Percentiles rank a stretch among this genome's conserved stretches.
Evolutionary conservation across 2,329 filamentous ascomycete genomes (phyloP).

Genomic region (Pseudogymnoascus sp.): DNA sequence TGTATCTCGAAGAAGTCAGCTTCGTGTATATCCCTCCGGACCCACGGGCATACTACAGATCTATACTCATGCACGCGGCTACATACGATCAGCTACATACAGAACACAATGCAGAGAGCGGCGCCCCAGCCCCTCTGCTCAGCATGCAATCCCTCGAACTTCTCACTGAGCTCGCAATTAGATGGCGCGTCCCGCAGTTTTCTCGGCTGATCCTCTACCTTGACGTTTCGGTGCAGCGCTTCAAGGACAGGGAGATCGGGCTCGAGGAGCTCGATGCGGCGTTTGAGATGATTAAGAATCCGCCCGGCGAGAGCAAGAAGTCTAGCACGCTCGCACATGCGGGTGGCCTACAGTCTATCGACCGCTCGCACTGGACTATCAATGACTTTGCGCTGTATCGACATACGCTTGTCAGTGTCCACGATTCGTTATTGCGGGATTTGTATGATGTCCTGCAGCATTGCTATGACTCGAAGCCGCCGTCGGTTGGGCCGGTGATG

Average conservation of each 20-base stretch:
- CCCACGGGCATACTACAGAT: constrained; percentile 73
- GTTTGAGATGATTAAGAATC: constrained; percentile 73
- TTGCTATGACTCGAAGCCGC: constrained; percentile 83
- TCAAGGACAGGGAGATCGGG: constrained; percentile 71
- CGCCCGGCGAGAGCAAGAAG: constrained; percentile 53
- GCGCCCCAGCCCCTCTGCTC: constrained; percentile 37
- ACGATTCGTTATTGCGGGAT: constrained; percentile 78
- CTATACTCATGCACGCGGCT: constrained; percentile 71
- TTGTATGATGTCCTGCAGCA: constrained; percentile 81
- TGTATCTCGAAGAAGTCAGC: constrained; percentile 49
- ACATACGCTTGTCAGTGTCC: constrained; percentile 62
- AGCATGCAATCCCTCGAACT: constrained; percentile 77
- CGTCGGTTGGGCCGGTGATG: constrained; percentile 71
- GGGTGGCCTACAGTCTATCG: constrained; percentile 46
- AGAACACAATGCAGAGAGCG: constrained; percentile 39
- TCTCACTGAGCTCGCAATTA: constrained; percentile 72
- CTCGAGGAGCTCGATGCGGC: constrained; percentile 75
- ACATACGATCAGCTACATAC: constrained; percentile 53
- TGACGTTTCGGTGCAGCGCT: constrained; percentile 79
- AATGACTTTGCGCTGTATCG: constrained; percentile 65
- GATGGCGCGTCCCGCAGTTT: constrained; percentile 83
- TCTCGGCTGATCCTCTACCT: constrained; percentile 73
- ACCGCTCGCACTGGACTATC: constrained; percentile 56
- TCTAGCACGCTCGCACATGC: constrained; percentile 26
- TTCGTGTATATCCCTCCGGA: constrained; percentile 90